Conservation (phyloP, 305 asterid species). For the Stenogyne calaminthoides region DNA sequence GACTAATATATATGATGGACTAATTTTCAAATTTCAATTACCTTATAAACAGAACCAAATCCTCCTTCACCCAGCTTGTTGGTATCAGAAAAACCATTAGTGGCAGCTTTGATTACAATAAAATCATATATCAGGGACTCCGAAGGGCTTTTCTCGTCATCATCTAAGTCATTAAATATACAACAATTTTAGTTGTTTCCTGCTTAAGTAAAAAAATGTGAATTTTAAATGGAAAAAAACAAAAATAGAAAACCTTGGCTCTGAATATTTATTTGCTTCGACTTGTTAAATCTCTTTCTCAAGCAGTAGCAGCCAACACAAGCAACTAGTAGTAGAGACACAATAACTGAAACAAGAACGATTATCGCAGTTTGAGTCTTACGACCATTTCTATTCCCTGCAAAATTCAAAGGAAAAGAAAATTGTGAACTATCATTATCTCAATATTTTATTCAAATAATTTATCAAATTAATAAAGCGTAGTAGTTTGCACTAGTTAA, state of each 20-base stretch:
- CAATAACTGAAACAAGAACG: slow-evolving; percentile 15
- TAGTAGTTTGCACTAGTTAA: background rate
- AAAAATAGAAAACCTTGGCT: slow-evolving; percentile 1
- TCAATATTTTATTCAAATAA: background rate
- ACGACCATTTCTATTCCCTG: slow-evolving; percentile 21
- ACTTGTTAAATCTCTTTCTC: slow-evolving; percentile 10
- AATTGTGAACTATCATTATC: background rate
- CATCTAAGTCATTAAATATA: slow-evolving; percentile 17
- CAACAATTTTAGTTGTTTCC: background rate
- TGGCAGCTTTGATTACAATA: slow-evolving; percentile 34
- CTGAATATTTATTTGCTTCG: background rate
- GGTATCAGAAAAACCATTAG: slow-evolving; percentile 35
- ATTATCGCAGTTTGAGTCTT: slow-evolving; percentile 18
- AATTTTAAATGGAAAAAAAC: background rate
- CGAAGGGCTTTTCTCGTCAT: slow-evolving; percentile 11
- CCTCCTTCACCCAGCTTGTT: slow-evolving; percentile 50
- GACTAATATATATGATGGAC: background rate
- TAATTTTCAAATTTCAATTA: background rate
- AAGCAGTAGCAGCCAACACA: background rate
- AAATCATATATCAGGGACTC: slow-evolving; percentile 42
- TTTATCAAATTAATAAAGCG: background rate
- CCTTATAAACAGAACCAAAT: slow-evolving; percentile 47
- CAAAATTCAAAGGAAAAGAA: background rate
- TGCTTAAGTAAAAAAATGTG: background rate
- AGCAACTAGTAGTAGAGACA: slow-evolving; percentile 3